Percentiles rank a stretch among this genome's conserved stretches.
phyloP scores from a whole-genome alignment of 2,329 filamentous ascomycete species.

The Clonostachys rhizophaga region DNA sequence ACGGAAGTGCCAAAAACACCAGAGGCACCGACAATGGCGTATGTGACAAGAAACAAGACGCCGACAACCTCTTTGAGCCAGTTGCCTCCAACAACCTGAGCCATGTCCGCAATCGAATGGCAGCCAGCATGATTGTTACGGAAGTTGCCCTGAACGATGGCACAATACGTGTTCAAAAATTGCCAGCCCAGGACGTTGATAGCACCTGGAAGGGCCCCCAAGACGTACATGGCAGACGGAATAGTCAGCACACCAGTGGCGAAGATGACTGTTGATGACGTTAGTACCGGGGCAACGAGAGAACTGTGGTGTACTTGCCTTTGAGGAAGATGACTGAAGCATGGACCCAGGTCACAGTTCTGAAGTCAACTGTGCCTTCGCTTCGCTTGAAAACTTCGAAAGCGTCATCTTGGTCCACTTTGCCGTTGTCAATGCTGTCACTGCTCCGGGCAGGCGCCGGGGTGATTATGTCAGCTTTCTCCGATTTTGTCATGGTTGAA shows the following conservation, averaged over 20 bases:
- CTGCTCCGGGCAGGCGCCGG: slow-evolving; percentile 1
- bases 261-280: slow-evolving; percentile 25
- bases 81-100: slow-evolving; percentile 43
- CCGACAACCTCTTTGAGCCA: slow-evolving; percentile 2
- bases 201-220: slow-evolving; percentile 34
- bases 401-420: slow-evolving; percentile 11
- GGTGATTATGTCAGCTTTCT: slow-evolving; percentile 3
- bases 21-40: slow-evolving; percentile 46
- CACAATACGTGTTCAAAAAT: slow-evolving; percentile 30
- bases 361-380: slow-evolving; percentile 36
- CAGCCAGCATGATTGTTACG: slow-evolving; percentile 29
- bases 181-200: slow-evolving; percentile 36
- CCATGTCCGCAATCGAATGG: slow-evolving; percentile 47
- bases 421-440: slow-evolving; percentile 1
- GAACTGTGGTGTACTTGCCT: slow-evolving; percentile 12
- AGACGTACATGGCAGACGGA: slow-evolving; percentile 32
- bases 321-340: slow-evolving; percentile 42
- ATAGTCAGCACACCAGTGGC: slow-evolving; percentile 36
- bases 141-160: slow-evolving; percentile 31
- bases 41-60: slow-evolving; percentile 13
- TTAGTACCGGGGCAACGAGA: background rate
- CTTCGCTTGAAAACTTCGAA: slow-evolving; percentile 39
- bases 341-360: slow-evolving; percentile 41
- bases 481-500: background rate
- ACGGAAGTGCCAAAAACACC: slow-evolving; percentile 55